phyloP scores from a whole-genome alignment of 2,329 filamentous ascomycete species.

The Colletotrichum higginsianum region DNA sequence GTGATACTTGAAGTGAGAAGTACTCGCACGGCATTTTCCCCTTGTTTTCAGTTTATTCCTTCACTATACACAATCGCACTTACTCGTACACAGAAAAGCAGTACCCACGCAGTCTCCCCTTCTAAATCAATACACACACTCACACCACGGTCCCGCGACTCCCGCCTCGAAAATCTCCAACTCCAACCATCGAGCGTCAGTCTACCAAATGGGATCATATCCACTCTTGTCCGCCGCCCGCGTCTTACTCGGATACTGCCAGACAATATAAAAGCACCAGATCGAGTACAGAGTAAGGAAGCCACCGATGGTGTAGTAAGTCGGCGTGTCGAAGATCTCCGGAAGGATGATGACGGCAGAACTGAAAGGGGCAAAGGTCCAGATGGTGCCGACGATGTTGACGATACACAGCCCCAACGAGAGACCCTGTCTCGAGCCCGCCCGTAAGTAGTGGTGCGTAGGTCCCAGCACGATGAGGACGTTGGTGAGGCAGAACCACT shows the following conservation, averaged over 20 bases:
- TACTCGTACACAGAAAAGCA: no score
- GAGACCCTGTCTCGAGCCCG: constrained; percentile 29
- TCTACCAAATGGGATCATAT: constrained; percentile 20
- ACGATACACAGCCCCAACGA: constrained; percentile 35
- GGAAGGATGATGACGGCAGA: constrained; percentile 14
- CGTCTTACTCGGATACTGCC: constrained; percentile 24
- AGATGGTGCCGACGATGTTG: constrained; percentile 29
- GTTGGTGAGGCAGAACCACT: constrained; percentile 41
- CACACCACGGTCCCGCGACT: no score
- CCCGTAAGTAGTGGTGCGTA: constrained; percentile 34
- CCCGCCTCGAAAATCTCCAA: no score
- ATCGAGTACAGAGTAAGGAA: constrained; percentile 15
- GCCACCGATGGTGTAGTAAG: constrained; percentile 18
- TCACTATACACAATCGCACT: no score
- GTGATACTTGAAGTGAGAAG: no score
- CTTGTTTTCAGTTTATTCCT: no score
- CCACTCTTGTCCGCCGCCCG: constrained; percentile 9
- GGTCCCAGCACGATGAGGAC: constrained; percentile 34
- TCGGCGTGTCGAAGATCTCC: background rate
- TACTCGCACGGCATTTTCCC: no score
- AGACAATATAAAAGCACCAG: constrained; percentile 13
- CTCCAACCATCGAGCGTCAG: background rate
- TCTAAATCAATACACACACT: no score
- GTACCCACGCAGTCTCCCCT: no score
- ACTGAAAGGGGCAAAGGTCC: constrained; percentile 9